Conservation (phyloP, 441 rosid genomes). For the Viola pubescens region DNA sequence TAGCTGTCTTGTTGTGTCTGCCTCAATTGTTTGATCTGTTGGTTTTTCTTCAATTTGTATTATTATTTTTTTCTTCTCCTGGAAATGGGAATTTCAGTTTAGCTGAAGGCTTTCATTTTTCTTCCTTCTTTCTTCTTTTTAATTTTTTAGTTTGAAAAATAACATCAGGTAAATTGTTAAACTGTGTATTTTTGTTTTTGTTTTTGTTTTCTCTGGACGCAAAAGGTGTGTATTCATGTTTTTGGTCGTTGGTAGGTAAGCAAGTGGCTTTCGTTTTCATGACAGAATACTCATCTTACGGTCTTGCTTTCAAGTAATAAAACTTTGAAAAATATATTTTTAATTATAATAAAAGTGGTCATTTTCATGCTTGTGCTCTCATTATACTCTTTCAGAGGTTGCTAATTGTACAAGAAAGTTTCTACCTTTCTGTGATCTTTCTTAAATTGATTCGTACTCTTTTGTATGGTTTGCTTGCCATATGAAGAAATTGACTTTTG, state of each 20-base stretch:
- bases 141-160: too few species aligned
- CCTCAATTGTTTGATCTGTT: background rate
- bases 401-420: slow-evolving; percentile 9
- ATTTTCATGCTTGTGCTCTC: slow-evolving; percentile 3
- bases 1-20: too few species aligned
- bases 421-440: slow-evolving; percentile 6
- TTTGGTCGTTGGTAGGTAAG: slow-evolving; percentile 37
- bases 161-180: too few species aligned
- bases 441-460: too few species aligned
- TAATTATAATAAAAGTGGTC: slow-evolving; percentile 9
- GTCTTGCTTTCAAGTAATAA: background rate
- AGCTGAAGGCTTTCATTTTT: background rate
- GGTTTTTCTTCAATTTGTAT: slow-evolving; percentile 3
- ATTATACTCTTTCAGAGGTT: slow-evolving; percentile 11
- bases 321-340: background rate
- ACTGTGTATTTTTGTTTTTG: background rate
- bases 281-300: slow-evolving; percentile 14
- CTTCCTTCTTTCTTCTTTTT: background rate
- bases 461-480: too few species aligned
- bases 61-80: slow-evolving; percentile 4
- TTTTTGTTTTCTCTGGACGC: slow-evolving; percentile 13
- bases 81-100: slow-evolving; percentile 19
- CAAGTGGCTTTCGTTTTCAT: slow-evolving; percentile 23
- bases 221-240: slow-evolving; percentile 18
- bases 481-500: slow-evolving; percentile 16